A percentile compares a stretch with the other conserved stretches of the same genome.
phyloP scores from a whole-genome alignment of 1,139 yeast species.

The Lodderomyces margitis region DNA sequence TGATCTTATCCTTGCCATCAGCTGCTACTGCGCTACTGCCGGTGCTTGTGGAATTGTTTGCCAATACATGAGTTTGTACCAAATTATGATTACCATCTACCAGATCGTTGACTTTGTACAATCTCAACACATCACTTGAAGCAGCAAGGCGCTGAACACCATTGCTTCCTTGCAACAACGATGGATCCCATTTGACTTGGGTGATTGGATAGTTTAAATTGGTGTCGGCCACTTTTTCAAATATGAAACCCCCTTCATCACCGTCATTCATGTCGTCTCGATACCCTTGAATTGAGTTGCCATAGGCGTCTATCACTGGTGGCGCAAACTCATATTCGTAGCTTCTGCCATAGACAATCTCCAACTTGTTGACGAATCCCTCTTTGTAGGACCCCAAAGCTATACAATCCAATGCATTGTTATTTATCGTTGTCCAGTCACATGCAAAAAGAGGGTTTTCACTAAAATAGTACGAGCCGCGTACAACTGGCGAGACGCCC shows the following conservation, averaged over 20 bases:
- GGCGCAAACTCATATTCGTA: slow-evolving; percentile 23
- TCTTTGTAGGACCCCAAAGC: slow-evolving; percentile 73
- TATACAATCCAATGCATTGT: slow-evolving; percentile 46
- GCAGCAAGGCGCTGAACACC: slow-evolving; percentile 52
- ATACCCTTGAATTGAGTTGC: slow-evolving; percentile 1
- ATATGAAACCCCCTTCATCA: slow-evolving; percentile 40
- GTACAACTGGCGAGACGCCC: slow-evolving; percentile 14
- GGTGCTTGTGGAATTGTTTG: slow-evolving; percentile 35
- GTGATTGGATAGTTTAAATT: slow-evolving; percentile 66
- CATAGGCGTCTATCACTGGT: slow-evolving; percentile 1
- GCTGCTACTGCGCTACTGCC: slow-evolving; percentile 13
- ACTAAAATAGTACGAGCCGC: slow-evolving; percentile 57
- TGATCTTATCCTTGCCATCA: slow-evolving; percentile 31
- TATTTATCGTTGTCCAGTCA: slow-evolving; percentile 57
- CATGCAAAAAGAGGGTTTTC: slow-evolving; percentile 63
- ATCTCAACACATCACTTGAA: slow-evolving; percentile 66
- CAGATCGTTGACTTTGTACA: slow-evolving; percentile 53
- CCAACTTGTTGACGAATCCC: slow-evolving; percentile 58
- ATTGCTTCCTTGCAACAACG: slow-evolving; percentile 19
- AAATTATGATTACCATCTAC: slow-evolving; percentile 33
- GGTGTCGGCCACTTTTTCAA: slow-evolving; percentile 51
- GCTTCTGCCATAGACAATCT: slow-evolving; percentile 43
- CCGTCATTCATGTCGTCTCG: slow-evolving; percentile 20
- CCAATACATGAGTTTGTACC: slow-evolving; percentile 40
- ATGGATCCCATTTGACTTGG: slow-evolving; percentile 72